Evolutionary conservation across 208 protist genomes (phyloP).

Genomic region (Crithidia expoeki): DNA sequence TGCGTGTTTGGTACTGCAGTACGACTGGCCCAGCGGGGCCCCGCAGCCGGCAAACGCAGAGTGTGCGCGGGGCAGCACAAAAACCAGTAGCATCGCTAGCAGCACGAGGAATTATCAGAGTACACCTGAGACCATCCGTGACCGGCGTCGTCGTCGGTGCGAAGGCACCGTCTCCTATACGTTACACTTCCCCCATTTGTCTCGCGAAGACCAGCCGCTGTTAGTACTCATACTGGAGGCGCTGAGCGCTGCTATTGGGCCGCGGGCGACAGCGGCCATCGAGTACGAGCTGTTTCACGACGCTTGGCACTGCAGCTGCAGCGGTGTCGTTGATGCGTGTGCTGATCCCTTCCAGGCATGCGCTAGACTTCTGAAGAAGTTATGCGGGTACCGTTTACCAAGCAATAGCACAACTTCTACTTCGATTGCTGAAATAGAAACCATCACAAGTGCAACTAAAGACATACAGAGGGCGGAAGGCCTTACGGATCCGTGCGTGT

Average conservation of each 20-base stretch:
- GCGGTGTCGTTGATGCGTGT: neutral
- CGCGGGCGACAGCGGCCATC: conserved; percentile 34
- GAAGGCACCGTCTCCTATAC: conserved; percentile 33
- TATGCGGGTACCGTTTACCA: neutral
- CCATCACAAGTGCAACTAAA: too few relatives aligned
- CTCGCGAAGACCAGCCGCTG: conserved; percentile 48
- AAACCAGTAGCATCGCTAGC: neutral
- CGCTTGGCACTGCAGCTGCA: conserved; percentile 32
- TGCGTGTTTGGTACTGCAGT: conserved; percentile 25
- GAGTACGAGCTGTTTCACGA: conserved; percentile 56
- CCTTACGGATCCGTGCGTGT: neutral
- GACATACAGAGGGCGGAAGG: too few relatives aligned
- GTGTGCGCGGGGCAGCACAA: neutral
- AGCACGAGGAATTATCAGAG: too few relatives aligned
- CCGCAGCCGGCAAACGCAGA: neutral
- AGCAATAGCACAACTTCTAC: neutral
- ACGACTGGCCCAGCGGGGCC: conserved; percentile 29
- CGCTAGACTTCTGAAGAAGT: neutral
- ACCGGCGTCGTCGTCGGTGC: conserved; percentile 35
- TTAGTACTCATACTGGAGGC: conserved; percentile 55
- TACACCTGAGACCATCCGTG: too few relatives aligned
- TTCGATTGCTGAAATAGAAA: neutral
- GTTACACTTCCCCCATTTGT: conserved; percentile 43
- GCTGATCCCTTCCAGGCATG: neutral
- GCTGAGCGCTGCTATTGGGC: conserved; percentile 52